Base-by-base conservation (phyloP, 805 yeast species). In the Cyberlindnera mrakii region DNA sequence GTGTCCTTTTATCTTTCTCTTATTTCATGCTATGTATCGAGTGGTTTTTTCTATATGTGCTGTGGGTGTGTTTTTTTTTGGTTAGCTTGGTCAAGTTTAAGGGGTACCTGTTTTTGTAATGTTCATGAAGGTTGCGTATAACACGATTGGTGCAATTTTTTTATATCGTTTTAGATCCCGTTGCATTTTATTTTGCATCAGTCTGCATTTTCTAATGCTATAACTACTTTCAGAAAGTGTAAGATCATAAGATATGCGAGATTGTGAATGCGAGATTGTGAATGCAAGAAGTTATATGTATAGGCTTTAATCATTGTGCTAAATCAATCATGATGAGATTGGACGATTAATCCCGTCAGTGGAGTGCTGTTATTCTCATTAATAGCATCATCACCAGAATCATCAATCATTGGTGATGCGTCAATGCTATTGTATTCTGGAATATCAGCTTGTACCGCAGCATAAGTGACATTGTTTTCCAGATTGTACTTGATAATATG, bases 401-500 rank as follows among this genome's bases (percentile, higher is more conserved):
- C 52, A 1, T n/a, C 33, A 6, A 15, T 27, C 20, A 34, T 34
- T 37, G 13, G 37, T 14, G 27, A 3, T 37, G 25, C 33, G 27
- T 23, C 40, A 35, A 30, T 45, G 27, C 50, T 49, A 31, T 49
- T 42, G n/a, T 46, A 46, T 11, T 30, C 39, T 2, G 40, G 16
- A 36, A 23, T 11, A 10, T 23, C 27, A 11, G 32, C 39, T 25
- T 36, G 37, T 8, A 47, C 32, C 30, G 47, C 43, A 30, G 47
- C 43, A 30, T 61, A 62, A 18, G 61, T 61, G 30, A 59, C 66
- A 36, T 64, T 59, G 30, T 58, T 47, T 37, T 66, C 68, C 46
- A 66, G 37, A 37, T 55, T 60, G 43, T 51, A 59, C 33, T 65
- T 65, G 43, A 65, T 62, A 32, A 62, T 51, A 11, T 48, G 39